phyloP scores from a whole-genome alignment of 805 yeast species.

The Metschnikowia rubicola region DNA sequence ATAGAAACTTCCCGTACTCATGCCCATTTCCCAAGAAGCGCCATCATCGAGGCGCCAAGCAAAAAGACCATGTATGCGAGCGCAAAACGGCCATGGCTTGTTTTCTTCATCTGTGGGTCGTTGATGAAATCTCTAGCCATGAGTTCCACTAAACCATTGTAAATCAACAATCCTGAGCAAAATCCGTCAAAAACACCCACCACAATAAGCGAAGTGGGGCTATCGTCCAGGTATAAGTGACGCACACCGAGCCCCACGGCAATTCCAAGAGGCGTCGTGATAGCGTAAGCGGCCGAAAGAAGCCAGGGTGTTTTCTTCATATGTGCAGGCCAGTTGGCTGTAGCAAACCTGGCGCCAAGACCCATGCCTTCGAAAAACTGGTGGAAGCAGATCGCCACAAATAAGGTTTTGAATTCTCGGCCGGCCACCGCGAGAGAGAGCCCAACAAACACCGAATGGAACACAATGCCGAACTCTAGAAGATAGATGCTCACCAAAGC shows the following conservation, averaged over 20 bases:
- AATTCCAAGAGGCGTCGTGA: slow-evolving; percentile 71
- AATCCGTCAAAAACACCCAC: slow-evolving; percentile 74
- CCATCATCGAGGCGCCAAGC: slow-evolving; percentile 72
- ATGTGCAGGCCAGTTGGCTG: slow-evolving; percentile 25
- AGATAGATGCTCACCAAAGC: slow-evolving; percentile 14
- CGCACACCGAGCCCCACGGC: slow-evolving; percentile 79
- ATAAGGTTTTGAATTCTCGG: slow-evolving; percentile 25
- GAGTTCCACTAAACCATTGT: slow-evolving; percentile 73
- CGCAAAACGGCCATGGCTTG: slow-evolving; percentile 49
- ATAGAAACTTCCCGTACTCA: slow-evolving; percentile 14
- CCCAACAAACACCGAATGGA: slow-evolving; percentile 33
- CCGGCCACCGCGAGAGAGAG: slow-evolving; percentile 31
- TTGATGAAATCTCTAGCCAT: slow-evolving; percentile 71
- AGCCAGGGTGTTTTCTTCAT: slow-evolving; percentile 15
- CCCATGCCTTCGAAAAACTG: slow-evolving; percentile 33
- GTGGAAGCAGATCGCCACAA: slow-evolving; percentile 29
- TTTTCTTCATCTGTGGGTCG: slow-evolving; percentile 63
- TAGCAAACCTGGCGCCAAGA: slow-evolving; percentile 27
- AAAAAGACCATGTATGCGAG: slow-evolving; percentile 52
- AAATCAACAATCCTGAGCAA: slow-evolving; percentile 73
- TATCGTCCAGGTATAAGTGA: slow-evolving; percentile 53
- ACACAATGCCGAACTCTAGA: slow-evolving; percentile 30
- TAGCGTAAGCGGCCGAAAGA: slow-evolving; percentile 12
- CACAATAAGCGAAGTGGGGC: slow-evolving; percentile 56
- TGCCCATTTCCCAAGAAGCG: slow-evolving; percentile 73